These are phyloP conservation scores for Euclidium syriacum DNA, from an alignment of 345 rosid genomes.

Conservation along the genomic window DNA sequence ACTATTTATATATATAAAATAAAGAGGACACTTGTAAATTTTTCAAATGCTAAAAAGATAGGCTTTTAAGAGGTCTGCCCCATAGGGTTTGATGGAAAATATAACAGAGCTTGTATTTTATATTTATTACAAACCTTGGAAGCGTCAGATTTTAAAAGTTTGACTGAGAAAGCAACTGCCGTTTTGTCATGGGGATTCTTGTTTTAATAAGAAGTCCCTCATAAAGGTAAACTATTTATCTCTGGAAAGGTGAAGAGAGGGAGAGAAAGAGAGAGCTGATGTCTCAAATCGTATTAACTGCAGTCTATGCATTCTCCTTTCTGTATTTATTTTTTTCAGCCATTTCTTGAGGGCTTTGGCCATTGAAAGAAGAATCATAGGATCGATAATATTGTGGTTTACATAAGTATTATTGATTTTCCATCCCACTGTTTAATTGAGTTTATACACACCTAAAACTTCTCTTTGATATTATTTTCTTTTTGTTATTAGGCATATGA, in stretches of 20 bases:
- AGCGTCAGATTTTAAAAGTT: conserved; percentile 22
- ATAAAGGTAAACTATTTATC: conserved; percentile 15
- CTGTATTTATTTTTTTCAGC: neutral
- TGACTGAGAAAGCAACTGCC: conserved; percentile 33
- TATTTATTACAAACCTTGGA: conserved; percentile 11
- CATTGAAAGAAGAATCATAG: neutral
- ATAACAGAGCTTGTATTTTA: conserved; percentile 10
- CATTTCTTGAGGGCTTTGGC: neutral
- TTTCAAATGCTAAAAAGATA: conserved; percentile 18
- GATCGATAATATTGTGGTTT: neutral
- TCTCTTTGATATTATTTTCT: neutral
- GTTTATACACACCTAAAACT: neutral
- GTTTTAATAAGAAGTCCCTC: conserved; percentile 18
- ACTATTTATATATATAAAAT: conserved; percentile 6
- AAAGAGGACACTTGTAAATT: conserved; percentile 4
- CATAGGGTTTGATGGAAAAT: conserved; percentile 30
- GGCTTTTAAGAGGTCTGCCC: conserved; percentile 21
- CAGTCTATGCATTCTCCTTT: neutral
- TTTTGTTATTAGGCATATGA: neutral
- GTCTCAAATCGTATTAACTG: conserved; percentile 21
- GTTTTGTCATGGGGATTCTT: conserved; percentile 46
- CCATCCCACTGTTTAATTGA: neutral
- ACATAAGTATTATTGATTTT: neutral
- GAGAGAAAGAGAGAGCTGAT: conserved; percentile 26
- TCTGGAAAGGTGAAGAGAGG: conserved; percentile 25